A percentile compares a stretch with the other conserved stretches of the same genome.
These are phyloP conservation scores for Candida smagusa DNA, from an alignment of 1,139 yeast species.

Conservation along the genomic window DNA sequence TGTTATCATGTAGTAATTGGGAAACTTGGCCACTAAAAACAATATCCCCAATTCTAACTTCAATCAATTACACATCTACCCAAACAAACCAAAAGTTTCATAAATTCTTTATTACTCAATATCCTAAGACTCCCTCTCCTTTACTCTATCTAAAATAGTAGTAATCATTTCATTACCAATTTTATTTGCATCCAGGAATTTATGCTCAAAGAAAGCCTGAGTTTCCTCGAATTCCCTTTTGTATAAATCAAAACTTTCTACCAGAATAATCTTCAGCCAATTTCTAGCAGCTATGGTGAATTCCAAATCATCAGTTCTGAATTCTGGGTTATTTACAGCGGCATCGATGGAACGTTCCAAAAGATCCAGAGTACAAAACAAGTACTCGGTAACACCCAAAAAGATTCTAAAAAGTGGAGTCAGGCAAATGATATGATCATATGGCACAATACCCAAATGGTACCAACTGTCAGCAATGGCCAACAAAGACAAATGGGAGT, in stretches of 20 bases:
- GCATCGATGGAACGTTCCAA: constrained; percentile 77
- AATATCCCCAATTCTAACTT: no score
- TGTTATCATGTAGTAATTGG: no score
- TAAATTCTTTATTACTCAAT: no score
- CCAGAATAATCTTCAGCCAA: constrained; percentile 82
- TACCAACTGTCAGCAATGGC: constrained; percentile 96
- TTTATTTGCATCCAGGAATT: constrained; percentile 83
- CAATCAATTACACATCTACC: no score
- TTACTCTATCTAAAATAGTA: constrained; percentile 62
- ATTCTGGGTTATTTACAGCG: constrained; percentile 62
- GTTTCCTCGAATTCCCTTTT: constrained; percentile 70
- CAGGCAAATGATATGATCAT: constrained; percentile 94
- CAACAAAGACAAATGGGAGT: constrained; percentile 81
- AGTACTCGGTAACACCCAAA: constrained; percentile 88
- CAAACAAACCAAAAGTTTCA: no score
- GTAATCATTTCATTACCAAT: constrained; percentile 96
- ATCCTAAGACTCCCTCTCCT: constrained; percentile 37
- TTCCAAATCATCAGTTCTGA: constrained; percentile 83
- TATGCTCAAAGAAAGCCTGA: constrained; percentile 77
- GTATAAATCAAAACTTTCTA: constrained; percentile 75
- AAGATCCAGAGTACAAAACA: constrained; percentile 80
- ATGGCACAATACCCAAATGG: constrained; percentile 80
- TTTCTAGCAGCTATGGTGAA: constrained; percentile 76
- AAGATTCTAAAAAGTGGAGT: constrained; percentile 90
- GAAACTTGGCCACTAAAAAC: no score